These are phyloP conservation scores for Lunularia cruciata DNA, from an alignment of 225 moss, liverwort and hornwort species.

Conservation along the genomic window DNA sequence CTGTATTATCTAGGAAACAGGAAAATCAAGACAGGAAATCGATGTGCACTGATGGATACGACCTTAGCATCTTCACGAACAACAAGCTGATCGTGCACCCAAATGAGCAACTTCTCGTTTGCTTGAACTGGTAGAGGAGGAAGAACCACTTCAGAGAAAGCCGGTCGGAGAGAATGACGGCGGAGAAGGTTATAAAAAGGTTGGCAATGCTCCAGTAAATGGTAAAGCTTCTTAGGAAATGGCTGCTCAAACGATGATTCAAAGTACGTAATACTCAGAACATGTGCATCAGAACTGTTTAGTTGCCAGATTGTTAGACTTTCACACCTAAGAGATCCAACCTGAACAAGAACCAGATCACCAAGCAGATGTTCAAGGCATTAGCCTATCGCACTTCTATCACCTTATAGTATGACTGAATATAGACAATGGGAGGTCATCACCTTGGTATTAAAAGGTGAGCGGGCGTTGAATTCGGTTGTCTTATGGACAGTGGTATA, in stretches of 20 bases:
- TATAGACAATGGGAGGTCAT: not conserved
- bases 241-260: slow-evolving; percentile 59
- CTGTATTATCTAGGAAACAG: not conserved
- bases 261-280: slow-evolving; percentile 4
- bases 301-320: not conserved
- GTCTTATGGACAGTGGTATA: slow-evolving; percentile 75
- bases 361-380: not conserved
- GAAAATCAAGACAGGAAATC: not conserved
- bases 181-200: slow-evolving; percentile 85
- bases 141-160: slow-evolving; percentile 37
- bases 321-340: not conserved
- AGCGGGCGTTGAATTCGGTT: slow-evolving; percentile 59
- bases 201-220: slow-evolving; percentile 74
- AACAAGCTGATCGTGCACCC: slow-evolving; percentile 64
- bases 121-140: slow-evolving; percentile 60
- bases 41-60: not conserved
- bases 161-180: slow-evolving; percentile 67
- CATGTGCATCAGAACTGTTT: not conserved
- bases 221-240: slow-evolving; percentile 85
- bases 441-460: slow-evolving; percentile 65
- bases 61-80: slow-evolving; percentile 79
- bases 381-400: not conserved
- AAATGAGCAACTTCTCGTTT: slow-evolving; percentile 68
- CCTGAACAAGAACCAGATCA: not conserved
- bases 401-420: not conserved